Percentiles rank a stretch among this genome's conserved stretches.
Evolutionary conservation across 2,329 filamentous ascomycete genomes (phyloP).

Genomic region (Diaporthe ampelina): DNA sequence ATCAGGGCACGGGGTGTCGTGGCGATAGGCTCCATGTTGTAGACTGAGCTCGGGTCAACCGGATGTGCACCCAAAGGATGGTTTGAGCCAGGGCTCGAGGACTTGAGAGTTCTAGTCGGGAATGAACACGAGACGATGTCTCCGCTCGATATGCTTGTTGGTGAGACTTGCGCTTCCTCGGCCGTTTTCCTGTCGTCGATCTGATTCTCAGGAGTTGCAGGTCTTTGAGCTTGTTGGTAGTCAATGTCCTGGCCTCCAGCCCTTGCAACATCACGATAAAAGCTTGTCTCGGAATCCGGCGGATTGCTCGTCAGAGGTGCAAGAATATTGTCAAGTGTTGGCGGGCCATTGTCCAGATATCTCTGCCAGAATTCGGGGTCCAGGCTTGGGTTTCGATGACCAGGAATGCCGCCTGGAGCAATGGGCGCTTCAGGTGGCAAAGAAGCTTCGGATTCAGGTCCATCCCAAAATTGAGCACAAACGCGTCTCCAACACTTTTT

Average conservation of each 20-base stretch:
- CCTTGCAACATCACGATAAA: constrained; percentile 62
- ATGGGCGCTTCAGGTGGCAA: constrained; percentile 77
- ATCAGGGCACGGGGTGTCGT: constrained; percentile 70
- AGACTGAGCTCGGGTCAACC: constrained; percentile 64
- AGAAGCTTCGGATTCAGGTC: constrained; percentile 73
- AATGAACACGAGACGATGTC: constrained; percentile 76
- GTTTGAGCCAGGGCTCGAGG: constrained; percentile 55
- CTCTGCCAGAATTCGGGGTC: constrained; percentile 69
- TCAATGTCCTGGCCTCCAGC: constrained; percentile 44
- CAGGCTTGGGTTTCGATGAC: constrained; percentile 68
- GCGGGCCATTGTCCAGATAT: constrained; percentile 56
- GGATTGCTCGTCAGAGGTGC: constrained; percentile 47
- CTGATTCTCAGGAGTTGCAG: constrained; percentile 61
- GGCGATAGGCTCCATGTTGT: constrained; percentile 66
- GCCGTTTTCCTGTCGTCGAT: constrained; percentile 43
- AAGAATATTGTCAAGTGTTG: constrained; percentile 59
- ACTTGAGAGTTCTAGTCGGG: constrained; percentile 64
- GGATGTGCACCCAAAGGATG: constrained; percentile 69
- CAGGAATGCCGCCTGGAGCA: constrained; percentile 80
- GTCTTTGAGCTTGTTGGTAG: constrained; percentile 51
- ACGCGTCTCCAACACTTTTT: constrained; percentile 98
- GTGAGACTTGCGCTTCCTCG: constrained; percentile 60
- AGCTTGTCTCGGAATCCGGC: constrained; percentile 52
- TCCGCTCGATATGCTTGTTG: constrained; percentile 70
- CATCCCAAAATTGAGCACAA: constrained; percentile 91